phyloP scores from a whole-genome alignment of 2,329 filamentous ascomycete species.

The Colletotrichum lini region DNA sequence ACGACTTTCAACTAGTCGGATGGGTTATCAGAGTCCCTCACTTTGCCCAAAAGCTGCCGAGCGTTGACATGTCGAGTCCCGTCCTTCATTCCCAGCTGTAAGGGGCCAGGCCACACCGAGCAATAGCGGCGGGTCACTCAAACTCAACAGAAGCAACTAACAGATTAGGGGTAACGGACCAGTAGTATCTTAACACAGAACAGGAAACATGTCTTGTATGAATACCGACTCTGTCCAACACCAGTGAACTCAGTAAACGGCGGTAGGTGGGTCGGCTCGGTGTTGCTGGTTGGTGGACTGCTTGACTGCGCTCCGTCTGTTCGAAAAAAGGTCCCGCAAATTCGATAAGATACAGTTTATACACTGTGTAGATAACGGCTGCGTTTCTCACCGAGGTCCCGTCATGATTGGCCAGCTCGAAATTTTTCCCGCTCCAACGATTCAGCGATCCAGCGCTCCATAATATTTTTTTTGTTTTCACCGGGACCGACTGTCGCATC shows the following conservation, averaged over 20 bases:
- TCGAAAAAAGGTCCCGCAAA: not conserved
- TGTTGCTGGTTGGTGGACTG: not conserved
- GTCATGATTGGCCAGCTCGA: conserved; percentile 18
- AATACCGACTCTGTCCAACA: not conserved
- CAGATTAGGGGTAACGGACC: conserved; percentile 20
- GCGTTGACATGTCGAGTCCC: conserved; percentile 1
- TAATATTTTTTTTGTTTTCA: conserved; percentile 43
- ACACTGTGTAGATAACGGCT: conserved; percentile 26
- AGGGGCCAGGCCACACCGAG: conserved; percentile 9
- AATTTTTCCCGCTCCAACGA: conserved; percentile 27
- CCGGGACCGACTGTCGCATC: conserved; percentile 10
- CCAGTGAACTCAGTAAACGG: not conserved
- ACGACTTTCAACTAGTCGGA: not conserved
- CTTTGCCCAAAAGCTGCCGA: not conserved
- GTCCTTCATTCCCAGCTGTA: conserved; percentile 20
- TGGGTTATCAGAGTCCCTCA: not conserved
- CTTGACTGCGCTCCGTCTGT: not conserved
- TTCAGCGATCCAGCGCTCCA: conserved; percentile 20
- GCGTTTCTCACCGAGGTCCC: not conserved
- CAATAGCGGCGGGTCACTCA: conserved; percentile 7
- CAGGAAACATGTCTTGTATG: not conserved
- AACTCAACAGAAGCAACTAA: conserved; percentile 6
- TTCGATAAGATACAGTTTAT: not conserved
- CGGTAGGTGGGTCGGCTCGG: conserved; percentile 2
- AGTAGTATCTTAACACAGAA: conserved; percentile 3